Conservation (phyloP, 2,329 filamentous ascomycete species). For the Periconia digitata region DNA sequence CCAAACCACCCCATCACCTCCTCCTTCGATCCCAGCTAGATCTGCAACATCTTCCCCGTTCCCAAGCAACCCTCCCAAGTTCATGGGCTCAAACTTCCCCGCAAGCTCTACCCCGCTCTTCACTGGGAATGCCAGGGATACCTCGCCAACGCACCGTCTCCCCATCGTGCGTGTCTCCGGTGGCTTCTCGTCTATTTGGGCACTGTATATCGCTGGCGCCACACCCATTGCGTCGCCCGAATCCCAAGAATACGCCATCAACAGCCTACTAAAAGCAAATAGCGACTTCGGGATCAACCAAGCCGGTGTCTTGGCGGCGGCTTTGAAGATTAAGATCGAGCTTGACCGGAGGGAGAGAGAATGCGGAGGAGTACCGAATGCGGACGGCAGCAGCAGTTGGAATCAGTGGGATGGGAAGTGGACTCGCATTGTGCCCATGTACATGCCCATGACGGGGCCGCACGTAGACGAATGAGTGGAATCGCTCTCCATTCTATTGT, state of each 20-base stretch:
- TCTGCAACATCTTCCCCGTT: neutral
- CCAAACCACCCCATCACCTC: neutral
- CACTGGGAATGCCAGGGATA: neutral
- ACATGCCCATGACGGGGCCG: constrained; percentile 7
- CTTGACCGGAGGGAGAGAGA: constrained; percentile 8
- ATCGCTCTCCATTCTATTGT: too few relatives aligned
- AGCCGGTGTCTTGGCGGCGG: constrained; percentile 28
- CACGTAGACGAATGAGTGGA: constrained; percentile 1
- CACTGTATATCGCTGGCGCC: constrained; percentile 33
- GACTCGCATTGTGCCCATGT: constrained; percentile 3
- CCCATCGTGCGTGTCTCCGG: constrained; percentile 36
- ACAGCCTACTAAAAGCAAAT: constrained; percentile 64
- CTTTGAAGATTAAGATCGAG: constrained; percentile 22
- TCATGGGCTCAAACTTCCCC: constrained; percentile 28
- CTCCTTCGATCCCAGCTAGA: neutral
- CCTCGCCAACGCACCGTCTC: constrained; percentile 17
- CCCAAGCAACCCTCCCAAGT: constrained; percentile 7
- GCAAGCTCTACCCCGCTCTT: neutral
- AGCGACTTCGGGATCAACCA: constrained; percentile 43
- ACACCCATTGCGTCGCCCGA: constrained; percentile 26
- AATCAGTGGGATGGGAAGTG: neutral
- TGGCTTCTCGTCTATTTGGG: constrained; percentile 34
- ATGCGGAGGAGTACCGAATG: neutral
- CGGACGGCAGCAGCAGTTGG: neutral
- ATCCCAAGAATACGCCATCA: constrained; percentile 26